Evolutionary conservation across 495 filamentous ascomycete genomes (phyloP).

Genomic region (Pyronema omphalodes): DNA sequence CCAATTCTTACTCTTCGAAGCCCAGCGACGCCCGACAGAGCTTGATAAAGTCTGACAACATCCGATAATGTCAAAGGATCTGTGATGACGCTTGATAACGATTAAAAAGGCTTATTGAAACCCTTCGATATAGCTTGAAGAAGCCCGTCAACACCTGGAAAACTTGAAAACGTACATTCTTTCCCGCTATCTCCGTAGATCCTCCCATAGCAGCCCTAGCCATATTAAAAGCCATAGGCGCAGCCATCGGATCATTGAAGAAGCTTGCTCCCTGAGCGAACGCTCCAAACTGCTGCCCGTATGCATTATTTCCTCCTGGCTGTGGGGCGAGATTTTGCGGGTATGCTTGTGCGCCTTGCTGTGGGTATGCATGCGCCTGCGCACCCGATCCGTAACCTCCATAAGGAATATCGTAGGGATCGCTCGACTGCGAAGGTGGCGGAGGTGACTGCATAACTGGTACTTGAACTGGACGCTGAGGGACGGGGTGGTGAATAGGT

Average conservation of each 20-base stretch:
- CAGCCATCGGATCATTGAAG: constrained; percentile 76
- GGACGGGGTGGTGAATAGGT: constrained; percentile 92
- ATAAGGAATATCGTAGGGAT: constrained; percentile 52
- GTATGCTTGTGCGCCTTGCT: constrained; percentile 33
- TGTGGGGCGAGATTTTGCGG: constrained; percentile 36
- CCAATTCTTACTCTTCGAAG: not conserved
- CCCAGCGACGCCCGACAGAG: not conserved
- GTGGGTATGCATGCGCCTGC: too few species aligned
- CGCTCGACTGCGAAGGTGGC: constrained; percentile 45
- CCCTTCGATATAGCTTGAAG: too few species aligned
- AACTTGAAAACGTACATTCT: constrained; percentile 44
- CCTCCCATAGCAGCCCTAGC: constrained; percentile 78
- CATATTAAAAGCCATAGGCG: constrained; percentile 88
- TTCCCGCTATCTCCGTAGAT: constrained; percentile 81
- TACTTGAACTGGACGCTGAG: constrained; percentile 95
- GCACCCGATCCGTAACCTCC: constrained; percentile 33
- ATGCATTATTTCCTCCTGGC: constrained; percentile 25
- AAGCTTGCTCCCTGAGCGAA: constrained; percentile 45
- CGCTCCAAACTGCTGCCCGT: not conserved
- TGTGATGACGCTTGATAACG: too few species aligned
- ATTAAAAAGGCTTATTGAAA: too few species aligned
- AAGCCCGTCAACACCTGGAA: too few species aligned
- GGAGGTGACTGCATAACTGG: constrained; percentile 97
- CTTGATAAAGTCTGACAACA: too few species aligned
- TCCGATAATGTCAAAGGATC: too few species aligned